A percentile compares a stretch with the other conserved stretches of the same genome.
These are phyloP conservation scores for Paradendryphiella salina DNA, from an alignment of 2,329 filamentous ascomycete genomes.

Conservation along the genomic window DNA sequence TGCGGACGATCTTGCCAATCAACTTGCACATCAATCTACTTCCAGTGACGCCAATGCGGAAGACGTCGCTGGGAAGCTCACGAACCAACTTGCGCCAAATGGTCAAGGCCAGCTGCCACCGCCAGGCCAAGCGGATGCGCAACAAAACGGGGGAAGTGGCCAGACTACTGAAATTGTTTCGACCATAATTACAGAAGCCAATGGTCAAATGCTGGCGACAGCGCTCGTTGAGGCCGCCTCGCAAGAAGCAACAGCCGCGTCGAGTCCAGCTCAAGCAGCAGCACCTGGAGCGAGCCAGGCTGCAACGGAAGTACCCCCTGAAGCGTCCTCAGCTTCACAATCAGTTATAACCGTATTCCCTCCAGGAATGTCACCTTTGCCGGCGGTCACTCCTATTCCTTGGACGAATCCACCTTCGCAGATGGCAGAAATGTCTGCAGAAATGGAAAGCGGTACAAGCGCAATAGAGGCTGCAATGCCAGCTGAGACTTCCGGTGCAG, in stretches of 20 bases:
- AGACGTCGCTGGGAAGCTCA: conserved; percentile 10
- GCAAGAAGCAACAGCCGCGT: conserved; percentile 9
- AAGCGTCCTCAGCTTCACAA: background rate
- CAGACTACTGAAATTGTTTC: conserved; percentile 9
- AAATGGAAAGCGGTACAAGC: background rate
- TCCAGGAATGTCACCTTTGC: conserved; percentile 6
- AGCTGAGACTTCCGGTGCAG: conserved; percentile 6
- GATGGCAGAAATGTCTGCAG: conserved; percentile 1
- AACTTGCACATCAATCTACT: conserved; percentile 1
- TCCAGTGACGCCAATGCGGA: background rate
- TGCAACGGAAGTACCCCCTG: background rate
- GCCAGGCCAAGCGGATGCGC: conserved; percentile 4
- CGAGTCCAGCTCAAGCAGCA: background rate
- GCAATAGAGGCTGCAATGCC: background rate
- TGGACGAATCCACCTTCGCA: conserved; percentile 2
- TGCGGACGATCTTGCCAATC: conserved; percentile 9
- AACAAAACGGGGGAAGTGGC: conserved; percentile 3
- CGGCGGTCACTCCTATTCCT: conserved; percentile 8
- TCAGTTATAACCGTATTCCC: conserved; percentile 4
- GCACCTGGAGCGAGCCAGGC: background rate
- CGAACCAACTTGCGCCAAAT: conserved; percentile 13
- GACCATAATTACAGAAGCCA: conserved; percentile 12
- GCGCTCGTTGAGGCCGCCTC: conserved; percentile 13
- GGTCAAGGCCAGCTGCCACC: conserved; percentile 13
- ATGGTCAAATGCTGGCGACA: conserved; percentile 11